Percentiles rank a stretch among this genome's conserved stretches.
These are phyloP conservation scores for Rosa chinensis DNA, from an alignment of 306 rosid genomes.

Conservation along the genomic window DNA sequence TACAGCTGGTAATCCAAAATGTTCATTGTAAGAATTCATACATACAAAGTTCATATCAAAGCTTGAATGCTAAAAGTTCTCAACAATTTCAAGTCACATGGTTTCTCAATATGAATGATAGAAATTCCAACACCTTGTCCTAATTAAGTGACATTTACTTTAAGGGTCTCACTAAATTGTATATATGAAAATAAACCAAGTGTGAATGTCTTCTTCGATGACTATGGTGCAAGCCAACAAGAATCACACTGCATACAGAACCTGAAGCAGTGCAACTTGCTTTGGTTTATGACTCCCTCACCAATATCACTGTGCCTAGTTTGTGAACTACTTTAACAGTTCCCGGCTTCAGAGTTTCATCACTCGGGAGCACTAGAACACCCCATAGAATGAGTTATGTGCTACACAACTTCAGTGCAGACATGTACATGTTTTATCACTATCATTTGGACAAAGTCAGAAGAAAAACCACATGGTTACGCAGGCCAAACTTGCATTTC, in stretches of 20 bases:
- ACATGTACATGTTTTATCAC: slow-evolving; percentile 6
- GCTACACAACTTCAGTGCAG: not conserved
- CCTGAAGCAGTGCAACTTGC: not conserved
- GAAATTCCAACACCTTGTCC: not conserved
- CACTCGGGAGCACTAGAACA: too few species aligned
- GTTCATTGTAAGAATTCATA: slow-evolving; percentile 1
- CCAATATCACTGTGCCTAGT: not conserved
- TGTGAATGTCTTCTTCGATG: not conserved
- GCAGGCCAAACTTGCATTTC: slow-evolving; percentile 13
- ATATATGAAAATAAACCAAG: not conserved
- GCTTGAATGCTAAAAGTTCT: not conserved
- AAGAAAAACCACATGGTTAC: slow-evolving; percentile 1
- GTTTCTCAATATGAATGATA: not conserved
- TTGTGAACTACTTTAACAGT: too few species aligned
- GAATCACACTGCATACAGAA: not conserved
- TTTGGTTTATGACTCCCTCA: not conserved
- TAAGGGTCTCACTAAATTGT: not conserved
- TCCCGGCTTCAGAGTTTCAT: too few species aligned
- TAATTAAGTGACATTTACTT: not conserved
- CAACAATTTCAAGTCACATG: not conserved
- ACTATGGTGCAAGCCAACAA: not conserved
- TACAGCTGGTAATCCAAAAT: slow-evolving; percentile 53
- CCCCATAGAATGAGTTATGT: not conserved
- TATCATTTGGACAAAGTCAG: slow-evolving; percentile 8
- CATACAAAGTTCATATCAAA: not conserved